Conservation (phyloP, 163 green algal genomes). For the Scenedesmus sp. region DNA sequence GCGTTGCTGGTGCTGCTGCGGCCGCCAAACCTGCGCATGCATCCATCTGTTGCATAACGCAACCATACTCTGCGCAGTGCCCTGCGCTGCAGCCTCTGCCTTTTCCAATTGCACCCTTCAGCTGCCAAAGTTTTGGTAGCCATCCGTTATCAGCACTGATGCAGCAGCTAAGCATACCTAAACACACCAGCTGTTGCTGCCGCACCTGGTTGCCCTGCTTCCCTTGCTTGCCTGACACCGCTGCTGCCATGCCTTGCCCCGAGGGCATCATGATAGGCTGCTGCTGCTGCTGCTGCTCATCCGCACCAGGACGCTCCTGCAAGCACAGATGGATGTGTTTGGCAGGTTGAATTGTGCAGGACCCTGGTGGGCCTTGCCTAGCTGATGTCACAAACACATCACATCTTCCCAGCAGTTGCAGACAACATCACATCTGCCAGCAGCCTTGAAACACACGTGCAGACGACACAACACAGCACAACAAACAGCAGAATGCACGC, state of each 20-base stretch:
- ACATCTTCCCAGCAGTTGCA: no score
- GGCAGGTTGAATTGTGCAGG: no score
- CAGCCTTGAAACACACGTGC: neutral
- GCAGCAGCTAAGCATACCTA: neutral
- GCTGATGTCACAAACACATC: no score
- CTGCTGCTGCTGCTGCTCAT: slow-evolving; percentile 25
- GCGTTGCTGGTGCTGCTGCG: no score
- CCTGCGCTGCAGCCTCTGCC: no score
- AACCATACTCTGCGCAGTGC: no score
- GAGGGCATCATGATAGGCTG: neutral
- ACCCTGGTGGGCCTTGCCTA: no score
- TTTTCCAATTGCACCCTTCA: neutral
- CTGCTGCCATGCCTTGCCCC: neutral
- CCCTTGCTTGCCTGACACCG: neutral
- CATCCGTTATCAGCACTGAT: neutral
- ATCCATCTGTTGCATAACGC: no score
- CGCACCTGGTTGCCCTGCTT: neutral
- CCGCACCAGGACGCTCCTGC: neutral
- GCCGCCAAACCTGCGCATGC: no score
- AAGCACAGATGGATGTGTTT: neutral
- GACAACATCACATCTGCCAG: no score
- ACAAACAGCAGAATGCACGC: neutral
- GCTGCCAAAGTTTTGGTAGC: neutral
- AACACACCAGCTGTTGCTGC: neutral
- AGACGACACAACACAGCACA: neutral